A percentile compares a stretch with the other conserved stretches of the same genome.
These are phyloP conservation scores for Solanum pimpinellifolium DNA, from an alignment of 257 asterid genomes.

Conservation along the genomic window DNA sequence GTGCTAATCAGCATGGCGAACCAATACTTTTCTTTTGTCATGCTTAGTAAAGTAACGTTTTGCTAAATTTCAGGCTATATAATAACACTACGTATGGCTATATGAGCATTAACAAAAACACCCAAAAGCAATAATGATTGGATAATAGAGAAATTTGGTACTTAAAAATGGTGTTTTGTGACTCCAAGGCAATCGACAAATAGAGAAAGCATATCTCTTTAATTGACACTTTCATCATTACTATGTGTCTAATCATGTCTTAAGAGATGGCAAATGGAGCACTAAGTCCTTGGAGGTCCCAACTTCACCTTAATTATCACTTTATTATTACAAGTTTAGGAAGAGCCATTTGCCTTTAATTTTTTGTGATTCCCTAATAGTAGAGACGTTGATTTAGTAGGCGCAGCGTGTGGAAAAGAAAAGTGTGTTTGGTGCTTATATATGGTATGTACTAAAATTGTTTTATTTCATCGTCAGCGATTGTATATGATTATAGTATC, in stretches of 20 bases:
- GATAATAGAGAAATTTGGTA: neutral
- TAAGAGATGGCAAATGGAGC: conserved; percentile 16
- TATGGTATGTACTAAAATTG: neutral
- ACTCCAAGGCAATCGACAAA: conserved; percentile 13
- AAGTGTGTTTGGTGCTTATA: too few species aligned
- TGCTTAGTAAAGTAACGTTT: neutral
- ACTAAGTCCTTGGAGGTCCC: conserved; percentile 6
- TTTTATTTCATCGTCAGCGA: neutral
- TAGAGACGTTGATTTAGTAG: neutral
- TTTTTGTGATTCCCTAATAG: neutral
- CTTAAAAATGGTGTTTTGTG: neutral
- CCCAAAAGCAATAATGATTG: neutral
- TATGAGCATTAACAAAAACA: neutral
- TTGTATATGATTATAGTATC: neutral
- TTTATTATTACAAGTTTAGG: neutral
- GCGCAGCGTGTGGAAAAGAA: neutral
- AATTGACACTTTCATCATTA: conserved; percentile 19
- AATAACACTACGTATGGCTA: neutral
- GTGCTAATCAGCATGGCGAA: neutral
- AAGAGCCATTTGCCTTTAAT: neutral
- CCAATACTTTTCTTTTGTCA: neutral
- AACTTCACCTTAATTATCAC: neutral
- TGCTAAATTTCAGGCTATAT: neutral
- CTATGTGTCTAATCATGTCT: conserved; percentile 21
- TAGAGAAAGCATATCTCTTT: neutral